phyloP scores from a whole-genome alignment of 2,329 filamentous ascomycete species.

The Sclerotinia trifoliorum region DNA sequence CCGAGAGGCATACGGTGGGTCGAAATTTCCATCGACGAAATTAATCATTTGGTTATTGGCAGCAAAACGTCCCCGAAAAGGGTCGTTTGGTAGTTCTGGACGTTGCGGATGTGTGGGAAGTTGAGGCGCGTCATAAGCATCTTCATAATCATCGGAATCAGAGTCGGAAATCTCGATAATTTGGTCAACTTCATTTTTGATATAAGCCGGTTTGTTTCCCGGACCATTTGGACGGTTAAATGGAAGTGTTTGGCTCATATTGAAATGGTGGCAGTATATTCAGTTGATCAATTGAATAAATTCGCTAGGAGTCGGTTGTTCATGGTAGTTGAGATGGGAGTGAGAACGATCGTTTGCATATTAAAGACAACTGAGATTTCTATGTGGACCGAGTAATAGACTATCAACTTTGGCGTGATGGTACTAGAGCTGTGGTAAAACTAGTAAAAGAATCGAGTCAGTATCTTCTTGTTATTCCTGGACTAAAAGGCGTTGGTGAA shows the following conservation, averaged over 20 bases:
- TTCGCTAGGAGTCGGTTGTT: neutral
- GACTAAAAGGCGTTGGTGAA: neutral
- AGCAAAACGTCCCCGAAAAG: neutral
- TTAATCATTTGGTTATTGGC: neutral
- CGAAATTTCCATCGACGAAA: neutral
- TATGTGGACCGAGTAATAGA: neutral
- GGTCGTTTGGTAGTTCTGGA: too few relatives aligned
- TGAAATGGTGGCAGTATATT: neutral
- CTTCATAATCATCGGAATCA: neutral
- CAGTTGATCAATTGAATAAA: neutral
- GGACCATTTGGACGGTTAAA: neutral
- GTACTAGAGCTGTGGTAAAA: neutral
- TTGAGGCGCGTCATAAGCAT: neutral
- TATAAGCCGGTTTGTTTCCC: neutral
- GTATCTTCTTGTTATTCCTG: neutral
- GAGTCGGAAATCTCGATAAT: conserved; percentile 7
- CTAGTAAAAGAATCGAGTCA: neutral
- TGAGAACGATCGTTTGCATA: conserved; percentile 7
- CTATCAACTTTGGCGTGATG: neutral
- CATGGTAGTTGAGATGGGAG: neutral
- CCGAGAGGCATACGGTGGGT: neutral
- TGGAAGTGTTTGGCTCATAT: neutral
- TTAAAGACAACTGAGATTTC: neutral
- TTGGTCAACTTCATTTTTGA: neutral
- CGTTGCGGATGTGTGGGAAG: neutral